Evolutionary conservation across 148 eudicot species (phyloP), one percentile per base, ranked within the genome.

Genomic region (Linanthus parryae): DNA sequence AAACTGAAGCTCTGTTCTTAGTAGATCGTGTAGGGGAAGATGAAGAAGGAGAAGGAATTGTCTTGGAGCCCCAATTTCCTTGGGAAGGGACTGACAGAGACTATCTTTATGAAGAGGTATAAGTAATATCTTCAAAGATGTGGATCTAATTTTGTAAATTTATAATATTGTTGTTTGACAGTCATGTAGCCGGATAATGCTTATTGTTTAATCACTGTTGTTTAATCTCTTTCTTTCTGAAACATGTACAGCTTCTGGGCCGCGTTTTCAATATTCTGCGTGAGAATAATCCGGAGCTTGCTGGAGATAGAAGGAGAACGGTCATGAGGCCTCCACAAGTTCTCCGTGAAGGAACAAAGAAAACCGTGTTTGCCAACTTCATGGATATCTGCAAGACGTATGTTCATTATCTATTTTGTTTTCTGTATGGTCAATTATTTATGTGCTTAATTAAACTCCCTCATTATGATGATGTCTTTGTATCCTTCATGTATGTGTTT

Each of bases 281-380:
- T 54, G 95, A 90, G 80, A 80, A 85, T 66, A 90, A 90, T 67
- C 97, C 92, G 23, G 97, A 81, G 73, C 98, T 91, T 71, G 89
- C 98, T 24, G 95, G 98, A 58, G 95, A 86, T 63, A 73, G 98
- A 60, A 76, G 94, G 3, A 75, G 95, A 48, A 92, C 98, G 29
- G 96, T 92, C 49, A 87, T 92, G 98, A 84, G 98, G 67, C 98
- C 98, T 34, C 96, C 98, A 24, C 96, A 87, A 76, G 98, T 92
- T 62, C 82, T 87, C 60, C 94, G 96, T 66, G 96, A 92, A 76
- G 98, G 98, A 62, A 92, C 98, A 21, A 91, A 92, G 73, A 87
- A 92, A 72, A 92, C 98, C 1, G 94, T 92, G 35, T 92, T 87
- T 62, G 96, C 76, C 6, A 92, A 92, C 68, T 87, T 92, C 53